Conservation (phyloP, 768 basidiomycete genomes). For the Lepiota venenata region DNA sequence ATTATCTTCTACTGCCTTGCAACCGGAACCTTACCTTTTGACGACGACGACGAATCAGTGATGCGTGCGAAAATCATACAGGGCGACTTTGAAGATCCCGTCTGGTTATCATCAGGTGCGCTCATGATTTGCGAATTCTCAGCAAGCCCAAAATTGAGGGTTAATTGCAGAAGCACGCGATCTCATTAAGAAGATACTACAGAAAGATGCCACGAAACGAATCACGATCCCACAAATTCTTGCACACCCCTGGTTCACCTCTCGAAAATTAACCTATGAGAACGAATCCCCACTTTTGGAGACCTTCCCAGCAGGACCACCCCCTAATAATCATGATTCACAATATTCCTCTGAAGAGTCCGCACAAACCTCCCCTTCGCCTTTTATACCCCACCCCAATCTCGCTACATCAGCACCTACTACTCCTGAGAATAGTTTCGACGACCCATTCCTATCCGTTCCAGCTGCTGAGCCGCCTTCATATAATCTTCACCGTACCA, state of each 20-base stretch:
- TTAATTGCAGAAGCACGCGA: slow-evolving; percentile 71
- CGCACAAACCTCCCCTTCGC: slow-evolving; percentile 49
- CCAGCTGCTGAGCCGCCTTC: slow-evolving; percentile 9
- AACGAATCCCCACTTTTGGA: slow-evolving; percentile 25
- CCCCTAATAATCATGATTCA: slow-evolving; percentile 22
- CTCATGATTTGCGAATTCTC: slow-evolving; percentile 5
- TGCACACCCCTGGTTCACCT: slow-evolving; percentile 81
- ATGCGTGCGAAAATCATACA: slow-evolving; percentile 85
- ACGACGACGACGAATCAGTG: slow-evolving; percentile 80
- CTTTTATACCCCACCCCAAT: slow-evolving; percentile 32
- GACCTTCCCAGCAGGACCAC: slow-evolving; percentile 17
- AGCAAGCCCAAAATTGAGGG: slow-evolving; percentile 5
- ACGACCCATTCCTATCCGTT: slow-evolving; percentile 41
- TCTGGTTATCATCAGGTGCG: slow-evolving; percentile 86
- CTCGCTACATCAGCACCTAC: slow-evolving; percentile 46
- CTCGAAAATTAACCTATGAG: slow-evolving; percentile 31
- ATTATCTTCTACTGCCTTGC: slow-evolving; percentile 88
- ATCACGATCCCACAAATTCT: slow-evolving; percentile 83
- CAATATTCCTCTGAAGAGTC: slow-evolving; percentile 53
- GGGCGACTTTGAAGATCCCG: slow-evolving; percentile 88
- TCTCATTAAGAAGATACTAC: slow-evolving; percentile 74
- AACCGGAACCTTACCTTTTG: slow-evolving; percentile 87
- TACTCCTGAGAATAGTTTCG: slow-evolving; percentile 49
- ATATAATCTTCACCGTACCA: slow-evolving; percentile 39
- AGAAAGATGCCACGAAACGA: slow-evolving; percentile 73